Evolutionary conservation across 306 rosid genomes (phyloP), one percentile per base, ranked within the genome.

Genomic region (Lupinus albus): DNA sequence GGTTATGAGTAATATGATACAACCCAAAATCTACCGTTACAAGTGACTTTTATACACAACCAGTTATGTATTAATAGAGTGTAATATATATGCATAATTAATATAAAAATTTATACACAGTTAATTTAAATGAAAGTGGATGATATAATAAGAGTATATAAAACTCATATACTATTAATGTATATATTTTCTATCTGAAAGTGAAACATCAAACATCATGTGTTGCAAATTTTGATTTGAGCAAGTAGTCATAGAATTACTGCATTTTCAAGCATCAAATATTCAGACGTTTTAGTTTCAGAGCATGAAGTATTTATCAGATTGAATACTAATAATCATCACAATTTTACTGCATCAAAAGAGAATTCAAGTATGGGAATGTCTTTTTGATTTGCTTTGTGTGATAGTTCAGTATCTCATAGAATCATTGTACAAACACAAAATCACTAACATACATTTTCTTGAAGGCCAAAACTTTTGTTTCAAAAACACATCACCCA

Each of bases 401-500:
- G 38, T 13, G 16, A 18, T 38, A 18, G 59, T 54, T 61, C 15
- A 41, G 63, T 6, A 7, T 25, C 12, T 11, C 61, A 61, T 7
- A 16, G 13, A 41, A 33, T 10, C 42, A 18, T 45, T 36, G 33
- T 62, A 67, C 16, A 33, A 69, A 20, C 49, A 20, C 42, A 61
- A 18, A 12, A 59, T 2, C 33, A 21, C 54, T 0, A n/a, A 57
- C 38, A 64, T 41, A 59, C 38, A 64, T 41, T 49, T 51, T 11
- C 38, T 48, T 35, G 55, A 63, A 46, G 14, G 13, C 41, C 10
- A 73, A 67, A 59, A 44, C 7, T 72, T 7, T 8, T 12, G 62
- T 32, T 42, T 54, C 49, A 53, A 61, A 53, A 60, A 53, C 13
- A 3, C 20, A 60, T 44, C 78, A 33, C 45, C 47, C 33, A 32